phyloP scores from a whole-genome alignment of 805 yeast species.

The Candida tallmaniae region DNA sequence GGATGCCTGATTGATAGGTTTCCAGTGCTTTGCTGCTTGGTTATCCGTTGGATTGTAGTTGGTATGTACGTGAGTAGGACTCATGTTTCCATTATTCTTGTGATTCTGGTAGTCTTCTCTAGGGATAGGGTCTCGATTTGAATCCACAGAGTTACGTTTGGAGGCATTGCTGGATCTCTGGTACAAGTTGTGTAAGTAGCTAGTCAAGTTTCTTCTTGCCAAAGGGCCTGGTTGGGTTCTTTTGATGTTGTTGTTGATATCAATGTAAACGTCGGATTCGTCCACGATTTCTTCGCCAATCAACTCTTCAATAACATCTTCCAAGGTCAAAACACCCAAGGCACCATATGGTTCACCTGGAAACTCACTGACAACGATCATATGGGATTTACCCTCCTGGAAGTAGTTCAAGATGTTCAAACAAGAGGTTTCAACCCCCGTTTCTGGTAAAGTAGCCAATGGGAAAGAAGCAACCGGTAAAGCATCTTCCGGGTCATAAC shows the following conservation, averaged over 20 bases:
- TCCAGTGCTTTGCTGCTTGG: conserved; percentile 28
- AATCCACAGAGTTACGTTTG: conserved; percentile 41
- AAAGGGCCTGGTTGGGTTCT: conserved; percentile 73
- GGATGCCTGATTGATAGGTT: conserved; percentile 62
- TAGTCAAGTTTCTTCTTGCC: conserved; percentile 62
- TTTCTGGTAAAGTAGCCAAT: conserved; percentile 92
- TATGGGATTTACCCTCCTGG: conserved; percentile 96
- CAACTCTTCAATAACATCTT: conserved; percentile 96
- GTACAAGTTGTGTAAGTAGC: conserved; percentile 62
- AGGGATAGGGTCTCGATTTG: conserved; percentile 1
- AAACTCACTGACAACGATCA: conserved; percentile 83
- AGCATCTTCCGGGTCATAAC: conserved; percentile 96
- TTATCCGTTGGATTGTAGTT: conserved; percentile 12
- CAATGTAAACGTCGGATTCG: conserved; percentile 90
- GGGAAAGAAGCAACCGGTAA: conserved; percentile 91
- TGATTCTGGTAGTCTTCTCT: not conserved
- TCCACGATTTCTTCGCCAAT: conserved; percentile 98
- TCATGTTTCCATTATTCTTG: not conserved
- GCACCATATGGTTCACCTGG: conserved; percentile 88
- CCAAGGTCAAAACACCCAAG: conserved; percentile 85
- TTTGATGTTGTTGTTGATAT: conserved; percentile 83
- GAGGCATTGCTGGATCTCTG: conserved; percentile 24
- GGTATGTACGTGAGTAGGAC: conserved; percentile 1
- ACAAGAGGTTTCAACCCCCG: conserved; percentile 87
- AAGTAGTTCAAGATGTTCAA: conserved; percentile 90